These are phyloP conservation scores for Penicillium sp. DNA, from an alignment of 2,329 filamentous ascomycete genomes.

Conservation along the genomic window DNA sequence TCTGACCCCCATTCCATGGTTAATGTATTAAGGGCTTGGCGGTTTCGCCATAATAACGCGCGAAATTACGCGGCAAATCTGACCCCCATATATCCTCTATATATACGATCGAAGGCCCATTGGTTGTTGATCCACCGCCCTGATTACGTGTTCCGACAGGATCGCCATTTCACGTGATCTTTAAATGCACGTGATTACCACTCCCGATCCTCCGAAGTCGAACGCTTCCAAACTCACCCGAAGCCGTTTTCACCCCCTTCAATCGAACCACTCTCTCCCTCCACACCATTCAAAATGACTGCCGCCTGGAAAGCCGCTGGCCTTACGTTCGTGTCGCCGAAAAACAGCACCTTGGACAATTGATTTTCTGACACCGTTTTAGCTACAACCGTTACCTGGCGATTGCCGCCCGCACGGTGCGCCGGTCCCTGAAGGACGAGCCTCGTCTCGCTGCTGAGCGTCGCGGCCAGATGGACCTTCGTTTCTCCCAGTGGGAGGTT, in stretches of 20 bases:
- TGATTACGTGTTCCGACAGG: too few species aligned
- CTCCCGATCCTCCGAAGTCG: slow-evolving; percentile 38
- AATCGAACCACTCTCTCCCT: slow-evolving; percentile 27
- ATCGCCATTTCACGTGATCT: not conserved
- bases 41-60: too few species aligned
- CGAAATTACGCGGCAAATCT: too few species aligned
- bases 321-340: slow-evolving; percentile 69
- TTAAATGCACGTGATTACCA: slow-evolving; percentile 24
- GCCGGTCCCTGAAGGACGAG: slow-evolving; percentile 95
- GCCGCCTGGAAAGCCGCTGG: slow-evolving; percentile 98
- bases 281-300: slow-evolving; percentile 68
- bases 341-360: slow-evolving; percentile 5
- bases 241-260: slow-evolving; percentile 29
- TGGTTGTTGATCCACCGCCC: too few species aligned
- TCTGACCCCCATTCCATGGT: too few species aligned
- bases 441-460: slow-evolving; percentile 84
- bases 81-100: too few species aligned
- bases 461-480: slow-evolving; percentile 83
- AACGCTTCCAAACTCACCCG: slow-evolving; percentile 34
- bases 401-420: slow-evolving; percentile 89
- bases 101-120: too few species aligned
- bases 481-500: slow-evolving; percentile 95
- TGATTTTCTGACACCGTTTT: slow-evolving; percentile 32
- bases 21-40: too few species aligned
- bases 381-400: slow-evolving; percentile 99